Evolutionary conservation across 78 protist species (phyloP).

Genomic region (Bigelowiella natans): DNA sequence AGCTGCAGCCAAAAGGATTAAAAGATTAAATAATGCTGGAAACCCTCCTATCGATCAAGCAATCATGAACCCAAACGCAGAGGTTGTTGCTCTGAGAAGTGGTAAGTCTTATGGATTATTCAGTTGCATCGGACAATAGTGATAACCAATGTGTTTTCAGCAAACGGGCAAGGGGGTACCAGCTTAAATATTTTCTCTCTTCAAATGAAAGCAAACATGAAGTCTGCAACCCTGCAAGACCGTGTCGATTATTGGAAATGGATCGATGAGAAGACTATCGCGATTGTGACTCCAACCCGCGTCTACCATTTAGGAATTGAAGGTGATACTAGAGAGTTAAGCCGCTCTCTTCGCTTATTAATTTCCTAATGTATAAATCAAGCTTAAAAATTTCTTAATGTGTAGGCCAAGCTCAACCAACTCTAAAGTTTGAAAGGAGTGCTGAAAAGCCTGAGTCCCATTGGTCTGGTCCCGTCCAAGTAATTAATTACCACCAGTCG

Average conservation of each 20-base stretch:
- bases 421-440: constrained; percentile 79
- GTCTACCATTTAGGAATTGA: constrained; percentile 95
- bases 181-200: constrained; percentile 84
- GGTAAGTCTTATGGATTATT: not conserved
- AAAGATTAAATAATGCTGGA: constrained; percentile 36
- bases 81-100: constrained; percentile 87
- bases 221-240: constrained; percentile 58
- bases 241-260: constrained; percentile 90
- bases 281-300: constrained; percentile 78
- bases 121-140: not conserved
- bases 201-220: constrained; percentile 72
- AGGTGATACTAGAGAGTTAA: constrained; percentile 45
- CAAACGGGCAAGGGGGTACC: constrained; percentile 39
- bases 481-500: constrained; percentile 86
- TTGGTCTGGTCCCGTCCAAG: constrained; percentile 39
- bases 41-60: constrained; percentile 76
- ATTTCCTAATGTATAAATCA: no score
- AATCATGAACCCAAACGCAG: constrained; percentile 85
- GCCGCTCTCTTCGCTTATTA: constrained; percentile 17
- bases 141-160: not conserved
- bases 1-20: not conserved
- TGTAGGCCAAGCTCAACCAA: constrained; percentile 61
- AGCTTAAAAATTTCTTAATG: no score
- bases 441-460: constrained; percentile 22
- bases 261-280: constrained; percentile 71